Base-by-base conservation (phyloP, 176 grass and related monocot species). In the Raddia distichophylla region DNA sequence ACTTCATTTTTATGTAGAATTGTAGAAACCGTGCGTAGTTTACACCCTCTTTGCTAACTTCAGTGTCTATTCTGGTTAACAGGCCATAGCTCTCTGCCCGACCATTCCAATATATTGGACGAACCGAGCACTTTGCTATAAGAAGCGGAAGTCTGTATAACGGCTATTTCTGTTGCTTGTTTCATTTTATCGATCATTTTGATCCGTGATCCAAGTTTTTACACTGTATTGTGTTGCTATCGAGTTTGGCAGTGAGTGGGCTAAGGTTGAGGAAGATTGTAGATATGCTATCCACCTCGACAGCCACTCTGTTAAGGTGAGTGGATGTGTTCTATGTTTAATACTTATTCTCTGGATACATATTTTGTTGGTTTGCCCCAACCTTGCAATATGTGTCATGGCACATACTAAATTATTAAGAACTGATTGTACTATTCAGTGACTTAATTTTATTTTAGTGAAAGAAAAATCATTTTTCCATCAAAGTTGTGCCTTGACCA, bases 101-200 rank as follows among this genome's bases (percentile, higher is more conserved):
- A 86, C 86, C 73, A 84, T 94, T 65, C 81, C 90, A 12, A 84
- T 93, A 32, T 98, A 93, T 69, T 94, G 84, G 92, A 89, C 88
- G 52, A 98, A 94, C 84, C 86, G 88, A 74, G 92, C 92, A 59
- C 84, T 98, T 50, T 98, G 92, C 83, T 93, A 91, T 80, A 93
- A 85, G 86, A 98, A 77, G 78, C 80, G 86, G 56, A 98, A 87
- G 94, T 97, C 5, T 19, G 94, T 80, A 76, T 14, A 83, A 46
- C 32, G 81, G 43, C 32, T 77, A 86, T 51, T 78, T 74, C 27
- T 45, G 72, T 89, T 65, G 5, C 61, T 84, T 86, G 2, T 69
- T 68, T 20, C 7, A 0, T 82, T 52, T 89, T 48, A 46, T 66
- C 76, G 32, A 76, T 75, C 67, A 81, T 3, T 57, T 80, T 59